phyloP scores from a whole-genome alignment of 2,329 filamentous ascomycete species.

The Arachnopeziza araneosa region DNA sequence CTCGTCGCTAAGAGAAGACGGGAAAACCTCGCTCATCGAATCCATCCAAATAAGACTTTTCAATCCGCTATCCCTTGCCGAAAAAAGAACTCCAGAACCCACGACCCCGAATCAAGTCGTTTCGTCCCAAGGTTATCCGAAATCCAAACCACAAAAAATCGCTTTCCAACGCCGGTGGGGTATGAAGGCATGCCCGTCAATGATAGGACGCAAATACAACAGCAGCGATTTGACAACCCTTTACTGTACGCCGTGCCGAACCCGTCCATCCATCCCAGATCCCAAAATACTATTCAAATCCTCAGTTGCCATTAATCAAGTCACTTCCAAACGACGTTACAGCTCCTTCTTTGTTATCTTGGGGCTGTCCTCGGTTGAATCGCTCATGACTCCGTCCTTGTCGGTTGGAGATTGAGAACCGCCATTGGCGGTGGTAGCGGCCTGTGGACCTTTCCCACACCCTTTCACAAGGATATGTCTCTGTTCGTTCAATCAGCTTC shows the following conservation, averaged over 20 bases:
- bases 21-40: not conserved
- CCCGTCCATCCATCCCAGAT: not conserved
- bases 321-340: conserved; percentile 2
- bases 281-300: not conserved
- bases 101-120: not conserved
- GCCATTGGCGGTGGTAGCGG: conserved; percentile 16
- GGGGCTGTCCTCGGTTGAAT: conserved; percentile 26
- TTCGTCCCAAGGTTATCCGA: not conserved
- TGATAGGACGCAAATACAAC: not conserved
- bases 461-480: conserved; percentile 64
- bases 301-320: not conserved
- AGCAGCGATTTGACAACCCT: not conserved
- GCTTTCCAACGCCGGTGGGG: not conserved
- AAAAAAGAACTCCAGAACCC: not conserved
- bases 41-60: not conserved
- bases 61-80: not conserved
- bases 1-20: not conserved
- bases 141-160: not conserved
- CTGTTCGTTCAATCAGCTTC: conserved; percentile 37
- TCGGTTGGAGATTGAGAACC: conserved; percentile 27
- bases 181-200: not conserved
- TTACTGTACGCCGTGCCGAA: not conserved
- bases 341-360: conserved; percentile 25
- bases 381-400: conserved; percentile 27
- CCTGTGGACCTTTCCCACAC: conserved; percentile 45